These are phyloP conservation scores for Fusarium robinianum DNA, from an alignment of 2,329 filamentous ascomycete genomes.

Conservation along the genomic window DNA sequence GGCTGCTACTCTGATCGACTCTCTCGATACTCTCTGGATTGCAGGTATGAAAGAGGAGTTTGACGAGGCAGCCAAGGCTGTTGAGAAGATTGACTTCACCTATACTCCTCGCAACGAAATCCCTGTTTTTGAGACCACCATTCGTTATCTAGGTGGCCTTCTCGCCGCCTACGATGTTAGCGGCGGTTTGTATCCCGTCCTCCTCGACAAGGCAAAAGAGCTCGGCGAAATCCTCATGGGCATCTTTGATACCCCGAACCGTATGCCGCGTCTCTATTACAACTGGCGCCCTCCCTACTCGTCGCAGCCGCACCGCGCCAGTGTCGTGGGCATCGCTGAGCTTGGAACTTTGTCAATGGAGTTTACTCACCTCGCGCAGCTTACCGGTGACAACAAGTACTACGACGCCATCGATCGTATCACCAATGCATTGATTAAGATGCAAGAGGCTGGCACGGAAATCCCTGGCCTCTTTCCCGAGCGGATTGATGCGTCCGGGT, in stretches of 20 bases:
- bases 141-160: constrained; percentile 87
- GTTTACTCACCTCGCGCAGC: constrained; percentile 85
- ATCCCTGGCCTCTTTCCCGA: constrained; percentile 83
- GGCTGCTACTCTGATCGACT: constrained; percentile 85
- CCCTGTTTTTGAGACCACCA: constrained; percentile 90
- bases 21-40: constrained; percentile 84
- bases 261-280: constrained; percentile 86
- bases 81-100: constrained; percentile 81
- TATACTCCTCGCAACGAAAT: constrained; percentile 69
- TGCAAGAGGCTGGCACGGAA: constrained; percentile 69
- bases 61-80: constrained; percentile 71
- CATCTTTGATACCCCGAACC: constrained; percentile 89
- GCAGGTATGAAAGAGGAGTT: constrained; percentile 81
- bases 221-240: constrained; percentile 80
- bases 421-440: constrained; percentile 75
- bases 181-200: constrained; percentile 65
- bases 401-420: constrained; percentile 90
- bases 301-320: constrained; percentile 66
- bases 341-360: constrained; percentile 82
- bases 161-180: constrained; percentile 87
- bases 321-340: constrained; percentile 66
- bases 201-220: constrained; percentile 79
- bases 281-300: constrained; percentile 71
- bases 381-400: constrained; percentile 80
- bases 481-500: constrained; percentile 77